Evolutionary conservation across 768 basidiomycete species (phyloP).

Genomic region (Gyrodon lividus): DNA sequence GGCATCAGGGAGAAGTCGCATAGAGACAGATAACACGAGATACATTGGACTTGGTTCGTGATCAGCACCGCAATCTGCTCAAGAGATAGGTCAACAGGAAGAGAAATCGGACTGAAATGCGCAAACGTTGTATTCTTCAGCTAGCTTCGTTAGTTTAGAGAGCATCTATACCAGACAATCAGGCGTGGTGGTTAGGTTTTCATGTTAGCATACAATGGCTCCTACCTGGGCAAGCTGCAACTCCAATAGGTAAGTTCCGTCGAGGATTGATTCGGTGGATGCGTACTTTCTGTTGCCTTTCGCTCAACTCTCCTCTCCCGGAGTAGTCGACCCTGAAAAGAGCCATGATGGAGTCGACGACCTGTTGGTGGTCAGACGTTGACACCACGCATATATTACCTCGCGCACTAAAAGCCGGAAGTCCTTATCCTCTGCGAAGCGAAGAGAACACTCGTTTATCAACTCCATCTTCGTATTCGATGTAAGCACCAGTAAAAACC

Average conservation of each 20-base stretch:
- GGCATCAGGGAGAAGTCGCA: slow-evolving; percentile 1
- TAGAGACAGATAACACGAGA: slow-evolving; percentile 1
- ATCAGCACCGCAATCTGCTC: slow-evolving; percentile 77
- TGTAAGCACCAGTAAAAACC: slow-evolving; percentile 4
- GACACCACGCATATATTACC: background rate
- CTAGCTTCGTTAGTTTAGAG: slow-evolving; percentile 84
- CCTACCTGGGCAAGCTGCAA: slow-evolving; percentile 79
- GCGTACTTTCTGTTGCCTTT: slow-evolving; percentile 84
- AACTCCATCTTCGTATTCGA: slow-evolving; percentile 69
- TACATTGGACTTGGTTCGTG: slow-evolving; percentile 93
- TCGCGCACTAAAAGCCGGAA: slow-evolving; percentile 62
- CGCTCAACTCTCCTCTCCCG: slow-evolving; percentile 90
- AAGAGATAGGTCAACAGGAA: slow-evolving; percentile 8
- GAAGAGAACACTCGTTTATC: slow-evolving; percentile 83
- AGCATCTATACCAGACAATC: slow-evolving; percentile 60
- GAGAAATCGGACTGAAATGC: slow-evolving; percentile 2
- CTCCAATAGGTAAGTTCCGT: slow-evolving; percentile 10
- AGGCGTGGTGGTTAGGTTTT: background rate
- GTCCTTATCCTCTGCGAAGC: slow-evolving; percentile 88
- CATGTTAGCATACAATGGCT: background rate
- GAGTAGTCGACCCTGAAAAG: slow-evolving; percentile 93
- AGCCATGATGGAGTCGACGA: slow-evolving; percentile 97
- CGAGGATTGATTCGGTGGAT: background rate
- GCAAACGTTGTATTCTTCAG: slow-evolving; percentile 86
- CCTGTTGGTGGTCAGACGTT: slow-evolving; percentile 43